Conservation (phyloP, 1,284 basidiomycete genomes). For the Cutaneotrichosporon sp. region DNA sequence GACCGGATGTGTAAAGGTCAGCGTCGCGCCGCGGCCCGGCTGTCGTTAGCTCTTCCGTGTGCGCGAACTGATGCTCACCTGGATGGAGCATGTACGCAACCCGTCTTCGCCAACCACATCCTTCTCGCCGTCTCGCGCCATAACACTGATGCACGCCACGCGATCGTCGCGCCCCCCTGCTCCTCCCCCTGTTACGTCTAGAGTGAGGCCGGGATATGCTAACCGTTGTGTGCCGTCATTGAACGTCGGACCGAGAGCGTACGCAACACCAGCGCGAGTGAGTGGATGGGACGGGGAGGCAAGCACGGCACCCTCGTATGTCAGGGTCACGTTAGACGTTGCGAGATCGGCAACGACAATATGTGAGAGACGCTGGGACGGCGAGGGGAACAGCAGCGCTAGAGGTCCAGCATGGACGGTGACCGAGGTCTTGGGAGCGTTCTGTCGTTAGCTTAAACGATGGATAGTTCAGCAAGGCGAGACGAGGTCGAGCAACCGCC, state of each 20-base stretch:
- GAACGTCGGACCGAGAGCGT: constrained; percentile 77
- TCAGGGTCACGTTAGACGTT: constrained; percentile 53
- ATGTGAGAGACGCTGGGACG: constrained; percentile 67
- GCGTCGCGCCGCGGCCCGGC: constrained; percentile 66
- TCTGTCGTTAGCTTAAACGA: constrained; percentile 24
- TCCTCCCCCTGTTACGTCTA: constrained; percentile 64
- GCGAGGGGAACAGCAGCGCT: constrained; percentile 67
- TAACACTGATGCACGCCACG: constrained; percentile 27
- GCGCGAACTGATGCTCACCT: constrained; percentile 22
- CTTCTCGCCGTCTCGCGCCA: constrained; percentile 45
- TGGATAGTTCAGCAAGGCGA: too few species aligned
- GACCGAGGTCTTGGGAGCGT: constrained; percentile 61
- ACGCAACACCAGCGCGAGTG: constrained; percentile 62
- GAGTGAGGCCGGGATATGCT: constrained; percentile 69
- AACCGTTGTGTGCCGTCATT: constrained; percentile 46
- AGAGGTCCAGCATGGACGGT: constrained; percentile 71
- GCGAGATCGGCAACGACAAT: constrained; percentile 55
- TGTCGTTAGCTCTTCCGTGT: constrained; percentile 31
- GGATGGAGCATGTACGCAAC: constrained; percentile 18
- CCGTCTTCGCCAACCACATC: background rate
- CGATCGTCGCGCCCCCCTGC: constrained; percentile 44
- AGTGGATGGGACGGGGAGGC: constrained; percentile 56
- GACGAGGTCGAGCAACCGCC: too few species aligned
- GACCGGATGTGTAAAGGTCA: constrained; percentile 53
- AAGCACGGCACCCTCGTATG: constrained; percentile 64